Evolutionary conservation across 1,284 basidiomycete genomes (phyloP).

Genomic region (Heliocybe sulcata): DNA sequence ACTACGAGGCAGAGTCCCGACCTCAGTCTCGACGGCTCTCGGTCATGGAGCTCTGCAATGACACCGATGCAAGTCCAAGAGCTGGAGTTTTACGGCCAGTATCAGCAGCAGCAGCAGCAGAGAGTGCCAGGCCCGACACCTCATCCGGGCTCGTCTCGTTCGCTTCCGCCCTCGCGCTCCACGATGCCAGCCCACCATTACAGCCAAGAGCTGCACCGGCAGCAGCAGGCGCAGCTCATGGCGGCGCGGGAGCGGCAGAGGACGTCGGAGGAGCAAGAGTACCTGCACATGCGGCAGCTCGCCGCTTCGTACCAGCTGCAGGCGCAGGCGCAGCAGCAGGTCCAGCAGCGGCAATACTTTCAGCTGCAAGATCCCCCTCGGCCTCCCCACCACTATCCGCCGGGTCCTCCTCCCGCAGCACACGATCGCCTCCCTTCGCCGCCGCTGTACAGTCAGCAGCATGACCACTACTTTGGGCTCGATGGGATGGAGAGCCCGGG

Average conservation of each 20-base stretch:
- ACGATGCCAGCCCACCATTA: conserved; percentile 31
- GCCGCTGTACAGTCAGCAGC: conserved; percentile 5
- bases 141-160: conserved; percentile 40
- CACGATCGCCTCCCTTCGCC: conserved; percentile 4
- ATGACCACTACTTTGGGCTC: conserved; percentile 5
- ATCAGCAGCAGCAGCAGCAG: conserved; percentile 13
- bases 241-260: conserved; percentile 18
- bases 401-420: background rate
- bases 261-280: conserved; percentile 24
- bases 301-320: conserved; percentile 17
- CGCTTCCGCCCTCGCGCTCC: conserved; percentile 39
- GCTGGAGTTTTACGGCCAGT: conserved; percentile 26
- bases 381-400: background rate
- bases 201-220: conserved; percentile 34
- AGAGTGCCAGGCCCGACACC: conserved; percentile 37
- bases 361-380: conserved; percentile 3
- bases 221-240: conserved; percentile 33
- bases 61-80: conserved; percentile 32
- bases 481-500: background rate
- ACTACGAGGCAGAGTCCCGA: conserved; percentile 60
- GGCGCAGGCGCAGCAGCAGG: conserved; percentile 14
- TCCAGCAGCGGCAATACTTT: conserved; percentile 7
- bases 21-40: conserved; percentile 71
- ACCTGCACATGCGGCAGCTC: conserved; percentile 19
- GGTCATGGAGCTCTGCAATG: conserved; percentile 82